These are phyloP conservation scores for Aspergillus campestris DNA, from an alignment of 495 filamentous ascomycete species.

Conservation along the genomic window DNA sequence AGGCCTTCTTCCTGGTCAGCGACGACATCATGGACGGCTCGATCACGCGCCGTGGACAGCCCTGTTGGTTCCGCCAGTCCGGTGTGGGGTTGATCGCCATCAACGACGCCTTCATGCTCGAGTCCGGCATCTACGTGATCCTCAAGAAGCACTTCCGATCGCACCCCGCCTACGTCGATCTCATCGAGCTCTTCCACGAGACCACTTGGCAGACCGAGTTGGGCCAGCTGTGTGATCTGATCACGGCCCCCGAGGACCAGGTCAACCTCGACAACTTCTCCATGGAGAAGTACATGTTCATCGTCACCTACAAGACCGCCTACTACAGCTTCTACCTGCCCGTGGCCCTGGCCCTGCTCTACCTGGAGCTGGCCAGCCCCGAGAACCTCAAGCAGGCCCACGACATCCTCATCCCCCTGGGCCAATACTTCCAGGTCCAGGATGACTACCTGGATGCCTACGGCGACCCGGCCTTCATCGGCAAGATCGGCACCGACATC, in stretches of 20 bases:
- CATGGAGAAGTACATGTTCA: conserved; percentile 93
- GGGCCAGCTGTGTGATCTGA: conserved; percentile 86
- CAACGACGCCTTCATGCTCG: conserved; percentile 97
- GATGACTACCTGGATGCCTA: conserved; percentile 99
- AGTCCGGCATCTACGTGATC: conserved; percentile 78
- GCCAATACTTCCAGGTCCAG: conserved; percentile 98
- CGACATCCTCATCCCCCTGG: conserved; percentile 93
- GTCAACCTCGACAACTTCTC: conserved; percentile 85
- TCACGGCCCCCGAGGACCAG: conserved; percentile 90
- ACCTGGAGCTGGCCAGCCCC: conserved; percentile 70
- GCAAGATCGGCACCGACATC: conserved; percentile 98
- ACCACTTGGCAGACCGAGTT: conserved; percentile 87
- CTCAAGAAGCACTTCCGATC: conserved; percentile 87
- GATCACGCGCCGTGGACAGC: conserved; percentile 84
- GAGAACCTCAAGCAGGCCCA: conserved; percentile 79
- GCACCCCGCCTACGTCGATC: conserved; percentile 77
- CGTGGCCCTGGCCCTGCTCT: conserved; percentile 80
- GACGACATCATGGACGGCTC: conserved; percentile 98
- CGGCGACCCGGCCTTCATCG: conserved; percentile 87
- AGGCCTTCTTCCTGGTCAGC: conserved; percentile 97
- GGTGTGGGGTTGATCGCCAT: conserved; percentile 90
- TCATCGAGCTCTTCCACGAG: conserved; percentile 94
- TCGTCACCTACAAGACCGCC: conserved; percentile 98
- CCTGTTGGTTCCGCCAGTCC: conserved; percentile 90
- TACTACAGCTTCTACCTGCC: conserved; percentile 99